Base-by-base conservation (phyloP, 345 rosid species). In the Kandelia obovata region DNA sequence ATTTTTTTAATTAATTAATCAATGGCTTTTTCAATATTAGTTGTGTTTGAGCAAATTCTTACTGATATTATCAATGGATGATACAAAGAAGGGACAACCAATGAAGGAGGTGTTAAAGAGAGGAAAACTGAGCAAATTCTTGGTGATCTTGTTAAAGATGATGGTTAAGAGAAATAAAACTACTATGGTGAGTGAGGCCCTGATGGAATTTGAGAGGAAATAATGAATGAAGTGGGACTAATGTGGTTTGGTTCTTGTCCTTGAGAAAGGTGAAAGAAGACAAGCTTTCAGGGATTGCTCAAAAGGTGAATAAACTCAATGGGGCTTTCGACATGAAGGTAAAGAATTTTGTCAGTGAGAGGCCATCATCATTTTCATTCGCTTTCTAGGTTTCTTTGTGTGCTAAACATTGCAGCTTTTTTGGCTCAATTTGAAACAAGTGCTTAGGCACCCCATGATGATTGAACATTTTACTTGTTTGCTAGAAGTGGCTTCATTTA, bases 141-240 rank as follows among this genome's bases (percentile, higher is more conserved):
- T 85, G 70, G 74, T 75, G 70, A 78, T 81, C 56, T 64, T 89
- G 77, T 52, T 86, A 82, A 88, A 79, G 73, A 72, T 86, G 83
- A 62, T 89, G 80, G 31, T 77, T 16, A 60, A 84, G 75, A 84
- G 68, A 68, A 81, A 85, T 52, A 83, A 75, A 71, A 61, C 78
- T 34, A 85, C 62, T 70, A 75, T 84, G 61, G 39, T 88, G 7
- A 25, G 62, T 21, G 86, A 89, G 32, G 92, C 84, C 59, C 67
- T 92, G 67, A 75, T 73, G 73, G 96, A 89, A 39, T 87, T 88
- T 55, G 77, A 80, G 83, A 85, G 86, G 81, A 83, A 85, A 64
- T 87, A 73, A 79, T 31, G 81, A 85, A 71, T 43, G 82, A 68
- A 69, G 73, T 46, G 70, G 82, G 58, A 73, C 78, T 28, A 71